Conservation (phyloP, 106 monocot genomes). For the Iris macrosiphon region DNA sequence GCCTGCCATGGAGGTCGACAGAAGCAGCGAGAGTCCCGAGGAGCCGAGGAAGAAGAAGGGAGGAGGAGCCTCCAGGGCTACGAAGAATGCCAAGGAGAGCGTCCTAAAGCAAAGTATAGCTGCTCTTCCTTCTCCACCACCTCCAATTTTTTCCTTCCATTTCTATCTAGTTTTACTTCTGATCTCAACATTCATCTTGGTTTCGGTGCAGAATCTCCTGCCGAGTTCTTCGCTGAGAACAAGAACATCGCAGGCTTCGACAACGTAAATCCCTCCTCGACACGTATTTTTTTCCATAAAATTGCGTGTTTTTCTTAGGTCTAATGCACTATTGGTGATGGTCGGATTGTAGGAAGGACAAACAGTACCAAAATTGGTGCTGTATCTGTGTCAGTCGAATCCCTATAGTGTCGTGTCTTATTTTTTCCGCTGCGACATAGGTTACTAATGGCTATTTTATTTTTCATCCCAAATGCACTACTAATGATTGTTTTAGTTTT, state of each 20-base stretch:
- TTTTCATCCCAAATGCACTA: too few relatives aligned
- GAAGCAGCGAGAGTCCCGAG: slow-evolving; percentile 24
- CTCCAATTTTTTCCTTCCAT: not conserved
- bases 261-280: slow-evolving; percentile 42
- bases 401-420: too few relatives aligned
- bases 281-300: not conserved
- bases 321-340: too few relatives aligned
- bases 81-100: slow-evolving; percentile 38
- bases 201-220: slow-evolving; percentile 73
- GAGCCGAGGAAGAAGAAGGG: slow-evolving; percentile 47
- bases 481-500: too few relatives aligned
- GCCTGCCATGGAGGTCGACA: slow-evolving; percentile 27
- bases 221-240: slow-evolving; percentile 99
- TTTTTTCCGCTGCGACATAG: too few relatives aligned
- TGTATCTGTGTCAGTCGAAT: too few relatives aligned
- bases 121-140: not conserved
- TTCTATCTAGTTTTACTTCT: not conserved
- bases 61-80: slow-evolving; percentile 23
- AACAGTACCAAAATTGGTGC: too few relatives aligned
- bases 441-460: too few relatives aligned
- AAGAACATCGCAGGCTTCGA: slow-evolving; percentile 99
- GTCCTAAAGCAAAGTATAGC: slow-evolving; percentile 71
- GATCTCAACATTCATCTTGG: not conserved
- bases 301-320: too few relatives aligned
- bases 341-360: not conserved